Evolutionary conservation across 805 yeast genomes (phyloP), one percentile per base, ranked within the genome.

Genomic region (Nakazawaea holstii): DNA sequence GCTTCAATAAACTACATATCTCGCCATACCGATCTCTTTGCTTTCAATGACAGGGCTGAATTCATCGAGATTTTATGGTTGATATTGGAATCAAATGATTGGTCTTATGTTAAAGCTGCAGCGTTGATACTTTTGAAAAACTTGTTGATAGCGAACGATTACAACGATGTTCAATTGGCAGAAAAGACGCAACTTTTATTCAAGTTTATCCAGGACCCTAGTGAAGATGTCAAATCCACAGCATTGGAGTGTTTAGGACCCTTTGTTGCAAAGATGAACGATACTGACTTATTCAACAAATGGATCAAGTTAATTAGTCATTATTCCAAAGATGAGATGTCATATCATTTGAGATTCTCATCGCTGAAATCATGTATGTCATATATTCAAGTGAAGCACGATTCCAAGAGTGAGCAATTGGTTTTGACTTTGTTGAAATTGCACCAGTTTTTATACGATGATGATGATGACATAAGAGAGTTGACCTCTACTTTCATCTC

Each of bases 381-480:
- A 20, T 73, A 59, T 46, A 13, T 41, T 6, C 53, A 41, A 48
- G 49, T 29, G 46, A 52, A 1, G 49, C 44, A 11, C 15, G 4
- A 8, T 32, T n/a, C 51, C 2, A 27, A 39, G 3, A 28, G 40
- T 11, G 49, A 48, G 1, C 17, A 32, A 2, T 32, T 26, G 31
- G 46, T 35, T 9, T 52, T 49, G 11, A 44, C 45, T 5, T 20
- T 51, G 7, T 43, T 58, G n/a, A 43, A 52, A 7, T 43, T 73
- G 0, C 69, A 68, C 49, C 58, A 62, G 11, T 71, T 66, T 51
- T 58, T 83, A 24, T 64, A 65, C 45, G 96, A 88, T 61, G 95
- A 87, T 55, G 92, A 84, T 54, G 77, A 70, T 10, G 79, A 73
- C 11, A 64, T 86, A 6, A 67, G 95, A 48, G 61, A 64, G 1